Conservation (phyloP, 2,329 filamentous ascomycete genomes). For the Calonectria honghensis region DNA sequence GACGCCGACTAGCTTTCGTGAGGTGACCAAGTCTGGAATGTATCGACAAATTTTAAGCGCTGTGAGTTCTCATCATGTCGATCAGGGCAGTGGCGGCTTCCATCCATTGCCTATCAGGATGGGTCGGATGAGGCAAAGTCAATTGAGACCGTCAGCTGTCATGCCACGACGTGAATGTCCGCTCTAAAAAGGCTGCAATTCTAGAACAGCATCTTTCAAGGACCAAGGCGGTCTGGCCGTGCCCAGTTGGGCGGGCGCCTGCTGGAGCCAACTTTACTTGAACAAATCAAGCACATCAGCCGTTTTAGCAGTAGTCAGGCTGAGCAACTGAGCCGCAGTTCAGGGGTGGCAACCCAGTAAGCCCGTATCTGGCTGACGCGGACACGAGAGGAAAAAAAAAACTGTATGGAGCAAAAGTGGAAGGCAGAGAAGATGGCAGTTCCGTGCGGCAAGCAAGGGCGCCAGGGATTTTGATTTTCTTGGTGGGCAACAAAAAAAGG, state of each 20-base stretch:
- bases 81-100: conserved; percentile 7
- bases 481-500: neutral
- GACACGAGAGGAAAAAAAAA: conserved; percentile 30
- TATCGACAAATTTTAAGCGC: conserved; percentile 25
- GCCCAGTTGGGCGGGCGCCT: neutral
- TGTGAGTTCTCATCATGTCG: conserved; percentile 11
- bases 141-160: neutral
- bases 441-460: conserved; percentile 37
- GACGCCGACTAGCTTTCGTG: neutral
- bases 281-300: neutral
- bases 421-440: conserved; percentile 11
- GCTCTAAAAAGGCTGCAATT: neutral
- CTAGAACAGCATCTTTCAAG: conserved; percentile 10
- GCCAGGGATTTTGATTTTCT: conserved; percentile 9
- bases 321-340: conserved; percentile 21
- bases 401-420: conserved; percentile 21
- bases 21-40: conserved; percentile 29
- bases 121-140: conserved; percentile 21
- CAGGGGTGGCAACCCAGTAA: conserved; percentile 10
- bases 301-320: conserved; percentile 1
- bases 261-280: conserved; percentile 4
- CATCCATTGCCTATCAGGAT: conserved; percentile 4
- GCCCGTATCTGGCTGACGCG: conserved; percentile 35
- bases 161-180: neutral
- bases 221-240: conserved; percentile 27